A percentile compares a stretch with the other conserved stretches of the same genome.
Conservation (phyloP, 495 filamentous ascomycete species). For the Astrothelium macrocarpum region DNA sequence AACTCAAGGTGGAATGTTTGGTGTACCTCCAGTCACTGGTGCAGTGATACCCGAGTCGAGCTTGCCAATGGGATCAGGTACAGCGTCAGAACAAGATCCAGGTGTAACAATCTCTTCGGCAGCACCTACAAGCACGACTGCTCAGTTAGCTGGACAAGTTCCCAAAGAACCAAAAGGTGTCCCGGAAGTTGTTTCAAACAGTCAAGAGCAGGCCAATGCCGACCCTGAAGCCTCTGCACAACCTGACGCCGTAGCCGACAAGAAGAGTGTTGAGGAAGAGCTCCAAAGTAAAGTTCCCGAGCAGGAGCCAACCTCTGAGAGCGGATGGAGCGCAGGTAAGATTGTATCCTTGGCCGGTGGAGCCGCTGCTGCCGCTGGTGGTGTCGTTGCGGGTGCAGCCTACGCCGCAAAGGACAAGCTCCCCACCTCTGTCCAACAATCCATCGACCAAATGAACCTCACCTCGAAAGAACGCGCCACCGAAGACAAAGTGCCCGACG, state of each 20-base stretch:
- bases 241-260: conserved; percentile 25
- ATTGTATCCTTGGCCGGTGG: conserved; percentile 31
- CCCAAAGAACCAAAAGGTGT: conserved; percentile 54
- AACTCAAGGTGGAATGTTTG: conserved; percentile 45
- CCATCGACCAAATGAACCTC: conserved; percentile 20
- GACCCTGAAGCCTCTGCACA: conserved; percentile 1
- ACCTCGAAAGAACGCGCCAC: conserved; percentile 3
- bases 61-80: conserved; percentile 52
- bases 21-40: conserved; percentile 38
- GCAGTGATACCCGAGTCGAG: conserved; percentile 80
- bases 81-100: conserved; percentile 29
- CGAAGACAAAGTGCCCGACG: conserved; percentile 10
- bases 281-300: conserved; percentile 49
- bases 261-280: conserved; percentile 32
- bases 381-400: conserved; percentile 27
- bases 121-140: conserved; percentile 61
- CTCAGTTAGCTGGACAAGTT: conserved; percentile 57
- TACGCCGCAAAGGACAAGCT: conserved; percentile 19
- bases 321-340: conserved; percentile 40
- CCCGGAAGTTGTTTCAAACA: conserved; percentile 58
- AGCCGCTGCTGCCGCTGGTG: conserved; percentile 23
- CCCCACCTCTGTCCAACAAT: conserved; percentile 14
- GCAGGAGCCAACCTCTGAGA: conserved; percentile 48
- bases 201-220: conserved; percentile 34
- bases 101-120: conserved; percentile 58